These are phyloP conservation scores for Mediolabrus comicus DNA, from an alignment of 108 stramenopile species.

Conservation along the genomic window DNA sequence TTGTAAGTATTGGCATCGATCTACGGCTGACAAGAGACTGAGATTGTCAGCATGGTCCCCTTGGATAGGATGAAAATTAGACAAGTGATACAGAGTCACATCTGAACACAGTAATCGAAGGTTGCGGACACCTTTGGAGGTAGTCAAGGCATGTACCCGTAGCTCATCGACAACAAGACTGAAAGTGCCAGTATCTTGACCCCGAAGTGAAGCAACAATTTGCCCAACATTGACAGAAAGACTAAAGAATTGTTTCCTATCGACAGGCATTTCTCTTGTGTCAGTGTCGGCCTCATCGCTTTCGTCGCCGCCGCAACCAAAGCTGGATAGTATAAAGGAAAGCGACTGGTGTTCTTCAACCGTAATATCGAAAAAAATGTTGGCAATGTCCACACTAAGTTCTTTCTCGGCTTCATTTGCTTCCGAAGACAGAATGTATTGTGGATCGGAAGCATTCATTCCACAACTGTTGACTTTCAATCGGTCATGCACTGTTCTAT, in stretches of 20 bases:
- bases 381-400: slow-evolving; percentile 51
- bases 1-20: slow-evolving; percentile 35
- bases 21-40: neutral
- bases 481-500: neutral
- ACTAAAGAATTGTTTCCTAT: neutral
- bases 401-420: slow-evolving; percentile 49
- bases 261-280: neutral
- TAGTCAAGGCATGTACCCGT: slow-evolving; percentile 31
- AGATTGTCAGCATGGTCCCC: neutral
- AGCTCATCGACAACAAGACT: slow-evolving; percentile 27
- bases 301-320: neutral
- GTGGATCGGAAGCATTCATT: slow-evolving; percentile 58
- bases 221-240: slow-evolving; percentile 46
- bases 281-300: neutral
- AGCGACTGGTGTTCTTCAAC: slow-evolving; percentile 40
- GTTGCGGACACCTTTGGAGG: slow-evolving; percentile 20
- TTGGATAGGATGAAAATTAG: neutral
- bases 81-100: slow-evolving; percentile 47
- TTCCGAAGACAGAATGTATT: slow-evolving; percentile 57
- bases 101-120: slow-evolving; percentile 36
- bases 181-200: slow-evolving; percentile 21
- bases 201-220: slow-evolving; percentile 36
- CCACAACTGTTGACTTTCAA: neutral
- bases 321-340: slow-evolving; percentile 12
- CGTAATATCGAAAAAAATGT: slow-evolving; percentile 58